Evolutionary conservation across 441 rosid species (phyloP).

Genomic region (Mallotus japonicus): DNA sequence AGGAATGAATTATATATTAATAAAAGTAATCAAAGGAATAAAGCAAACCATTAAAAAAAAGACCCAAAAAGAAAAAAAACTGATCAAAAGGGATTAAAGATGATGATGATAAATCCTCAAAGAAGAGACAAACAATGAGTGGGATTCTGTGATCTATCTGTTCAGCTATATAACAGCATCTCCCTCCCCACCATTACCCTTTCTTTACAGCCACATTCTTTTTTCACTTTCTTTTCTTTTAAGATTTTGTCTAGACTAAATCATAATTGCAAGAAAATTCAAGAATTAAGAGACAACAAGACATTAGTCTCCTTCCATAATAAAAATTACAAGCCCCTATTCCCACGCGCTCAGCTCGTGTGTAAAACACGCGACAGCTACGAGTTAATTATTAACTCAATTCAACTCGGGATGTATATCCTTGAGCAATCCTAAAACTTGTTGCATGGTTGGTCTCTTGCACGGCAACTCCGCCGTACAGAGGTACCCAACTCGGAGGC

Average conservation of each 20-base stretch:
- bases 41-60: conserved; percentile 13
- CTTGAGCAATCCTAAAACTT: conserved; percentile 82
- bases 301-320: background rate
- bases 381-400: background rate
- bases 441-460: conserved; percentile 91
- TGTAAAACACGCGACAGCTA: background rate
- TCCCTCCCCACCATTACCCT: background rate
- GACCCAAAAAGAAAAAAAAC: background rate
- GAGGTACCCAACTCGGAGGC: conserved; percentile 71
- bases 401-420: conserved; percentile 48
- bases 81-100: background rate
- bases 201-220: conserved; percentile 21
- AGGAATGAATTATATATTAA: conserved; percentile 2
- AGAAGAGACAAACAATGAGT: conserved; percentile 45
- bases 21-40: conserved; percentile 17
- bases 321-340: background rate
- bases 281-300: conserved; percentile 1
- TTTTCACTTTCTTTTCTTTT: conserved; percentile 5
- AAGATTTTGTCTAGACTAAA: conserved; percentile 8
- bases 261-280: background rate
- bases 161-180: background rate
- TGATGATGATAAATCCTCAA: background rate
- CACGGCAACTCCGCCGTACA: conserved; percentile 79
- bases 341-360: too few species aligned
- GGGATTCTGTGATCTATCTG: conserved; percentile 35